phyloP scores from a whole-genome alignment of 345 rosid genomes.

The Acer yangbiense region DNA sequence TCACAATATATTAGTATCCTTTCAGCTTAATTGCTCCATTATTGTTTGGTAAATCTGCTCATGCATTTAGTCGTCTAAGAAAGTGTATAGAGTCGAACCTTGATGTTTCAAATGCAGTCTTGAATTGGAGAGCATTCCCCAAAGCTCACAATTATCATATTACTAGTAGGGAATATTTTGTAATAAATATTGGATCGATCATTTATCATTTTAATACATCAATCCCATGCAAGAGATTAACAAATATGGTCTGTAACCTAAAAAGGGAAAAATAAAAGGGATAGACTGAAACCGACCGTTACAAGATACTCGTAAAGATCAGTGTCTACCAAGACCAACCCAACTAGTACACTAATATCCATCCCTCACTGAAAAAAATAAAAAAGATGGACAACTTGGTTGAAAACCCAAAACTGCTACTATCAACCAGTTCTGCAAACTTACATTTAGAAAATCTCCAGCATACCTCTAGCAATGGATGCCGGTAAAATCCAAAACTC shows the following conservation, averaged over 20 bases:
- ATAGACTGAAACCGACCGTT: neutral
- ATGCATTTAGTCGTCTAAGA: too few species aligned
- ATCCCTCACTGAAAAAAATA: neutral
- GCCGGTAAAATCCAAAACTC: neutral
- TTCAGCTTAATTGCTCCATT: too few species aligned
- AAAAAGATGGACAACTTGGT: neutral
- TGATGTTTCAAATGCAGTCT: too few species aligned
- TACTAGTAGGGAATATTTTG: neutral
- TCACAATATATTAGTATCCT: too few species aligned
- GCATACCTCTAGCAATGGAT: neutral
- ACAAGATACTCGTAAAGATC: slow-evolving; percentile 4
- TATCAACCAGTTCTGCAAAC: slow-evolving; percentile 12
- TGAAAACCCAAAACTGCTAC: neutral
- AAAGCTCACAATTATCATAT: neutral
- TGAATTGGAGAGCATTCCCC: neutral
- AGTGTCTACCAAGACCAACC: neutral
- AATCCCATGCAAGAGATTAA: slow-evolving; percentile 5
- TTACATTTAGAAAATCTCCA: slow-evolving; percentile 9
- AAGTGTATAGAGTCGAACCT: too few species aligned
- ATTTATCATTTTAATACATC: slow-evolving; percentile 8
- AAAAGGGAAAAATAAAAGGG: neutral
- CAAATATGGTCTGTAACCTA: slow-evolving; percentile 10
- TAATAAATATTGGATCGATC: slow-evolving; percentile 6
- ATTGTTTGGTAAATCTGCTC: too few species aligned
- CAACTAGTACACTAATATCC: slow-evolving; percentile 6